phyloP scores from a whole-genome alignment of 1,284 basidiomycete species.

The Ceratorhiza oryzae-sativae region DNA sequence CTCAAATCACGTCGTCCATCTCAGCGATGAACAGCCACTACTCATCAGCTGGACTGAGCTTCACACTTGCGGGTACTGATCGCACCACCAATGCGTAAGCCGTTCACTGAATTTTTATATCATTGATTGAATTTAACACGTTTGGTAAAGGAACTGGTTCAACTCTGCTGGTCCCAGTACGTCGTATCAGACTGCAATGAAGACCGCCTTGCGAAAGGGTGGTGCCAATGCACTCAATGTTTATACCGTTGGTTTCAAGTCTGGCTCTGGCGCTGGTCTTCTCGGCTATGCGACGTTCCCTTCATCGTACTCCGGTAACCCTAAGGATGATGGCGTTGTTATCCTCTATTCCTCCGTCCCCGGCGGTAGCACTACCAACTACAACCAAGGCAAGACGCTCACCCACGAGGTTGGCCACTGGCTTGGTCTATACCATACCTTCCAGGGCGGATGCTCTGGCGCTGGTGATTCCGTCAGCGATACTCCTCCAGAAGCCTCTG shows the following conservation, averaged over 20 bases:
- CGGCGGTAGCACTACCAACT: slow-evolving; percentile 46
- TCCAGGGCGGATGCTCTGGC: slow-evolving; percentile 62
- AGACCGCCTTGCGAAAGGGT: slow-evolving; percentile 47
- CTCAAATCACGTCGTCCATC: slow-evolving; percentile 45
- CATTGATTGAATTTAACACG: background rate
- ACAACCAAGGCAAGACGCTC: slow-evolving; percentile 55
- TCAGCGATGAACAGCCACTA: slow-evolving; percentile 46
- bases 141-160: slow-evolving; percentile 38
- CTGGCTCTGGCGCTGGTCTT: slow-evolving; percentile 41
- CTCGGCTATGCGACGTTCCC: slow-evolving; percentile 45
- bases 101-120: no score
- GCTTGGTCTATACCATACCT: slow-evolving; percentile 65
- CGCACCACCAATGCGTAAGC: slow-evolving; percentile 49
- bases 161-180: slow-evolving; percentile 51
- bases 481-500: slow-evolving; percentile 49
- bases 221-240: slow-evolving; percentile 40
- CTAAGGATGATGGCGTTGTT: slow-evolving; percentile 47
- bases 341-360: slow-evolving; percentile 47
- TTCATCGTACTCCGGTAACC: slow-evolving; percentile 31
- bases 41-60: slow-evolving; percentile 46
- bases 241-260: slow-evolving; percentile 42
- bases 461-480: slow-evolving; percentile 61
- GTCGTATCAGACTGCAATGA: slow-evolving; percentile 60
- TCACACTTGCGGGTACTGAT: slow-evolving; percentile 47
- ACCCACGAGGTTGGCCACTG: slow-evolving; percentile 62